Percentiles rank a stretch among this genome's conserved stretches.
These are phyloP conservation scores for Aspergillus clavatus DNA, from an alignment of 2,329 filamentous ascomycete species.

Conservation along the genomic window DNA sequence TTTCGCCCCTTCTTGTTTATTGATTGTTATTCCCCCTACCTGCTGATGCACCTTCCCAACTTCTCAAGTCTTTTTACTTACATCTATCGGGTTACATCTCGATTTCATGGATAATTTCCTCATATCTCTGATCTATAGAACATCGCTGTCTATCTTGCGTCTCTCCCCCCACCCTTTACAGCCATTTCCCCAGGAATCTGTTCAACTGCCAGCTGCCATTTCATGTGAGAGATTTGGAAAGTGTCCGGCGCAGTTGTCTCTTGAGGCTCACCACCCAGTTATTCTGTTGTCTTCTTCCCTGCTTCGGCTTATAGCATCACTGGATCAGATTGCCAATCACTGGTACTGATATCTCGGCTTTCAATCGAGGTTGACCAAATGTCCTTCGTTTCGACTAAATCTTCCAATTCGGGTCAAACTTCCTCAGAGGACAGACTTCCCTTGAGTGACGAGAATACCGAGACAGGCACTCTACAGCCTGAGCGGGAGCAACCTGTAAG, in stretches of 20 bases:
- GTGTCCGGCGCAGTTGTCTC: conserved; percentile 14
- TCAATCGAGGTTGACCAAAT: conserved; percentile 15
- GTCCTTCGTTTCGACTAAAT: conserved; percentile 24
- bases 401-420: conserved; percentile 23
- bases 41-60: conserved; percentile 1
- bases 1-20: background rate
- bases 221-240: conserved; percentile 24
- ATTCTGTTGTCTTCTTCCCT: conserved; percentile 11
- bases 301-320: background rate
- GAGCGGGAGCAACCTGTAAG: conserved; percentile 27
- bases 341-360: background rate
- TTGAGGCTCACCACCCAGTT: conserved; percentile 7
- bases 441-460: conserved; percentile 17
- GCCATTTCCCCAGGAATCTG: conserved; percentile 20
- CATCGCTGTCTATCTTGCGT: conserved; percentile 19
- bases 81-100: too few relatives aligned
- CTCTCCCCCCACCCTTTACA: conserved; percentile 14
- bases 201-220: conserved; percentile 15
- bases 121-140: conserved; percentile 19
- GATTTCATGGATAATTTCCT: conserved; percentile 1
- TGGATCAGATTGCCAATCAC: background rate
- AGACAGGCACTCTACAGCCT: conserved; percentile 15
- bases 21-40: background rate
- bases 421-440: conserved; percentile 16
- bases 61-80: conserved; percentile 6